These are phyloP conservation scores for Fusarium sulawesiense DNA, from an alignment of 2,329 filamentous ascomycete genomes.

Conservation along the genomic window DNA sequence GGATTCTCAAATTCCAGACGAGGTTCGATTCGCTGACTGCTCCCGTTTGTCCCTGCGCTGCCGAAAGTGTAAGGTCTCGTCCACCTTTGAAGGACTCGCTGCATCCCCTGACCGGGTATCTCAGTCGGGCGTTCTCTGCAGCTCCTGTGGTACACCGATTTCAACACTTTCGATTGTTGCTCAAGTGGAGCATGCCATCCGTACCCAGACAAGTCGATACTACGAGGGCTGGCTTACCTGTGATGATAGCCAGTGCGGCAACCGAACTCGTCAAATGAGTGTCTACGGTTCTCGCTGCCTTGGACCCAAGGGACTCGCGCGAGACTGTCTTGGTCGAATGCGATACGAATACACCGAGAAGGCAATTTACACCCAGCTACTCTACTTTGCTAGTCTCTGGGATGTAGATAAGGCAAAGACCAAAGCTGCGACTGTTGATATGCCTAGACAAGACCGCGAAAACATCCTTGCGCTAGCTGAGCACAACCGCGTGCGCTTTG, in stretches of 20 bases:
- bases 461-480: slow-evolving; percentile 79
- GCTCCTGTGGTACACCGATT: slow-evolving; percentile 73
- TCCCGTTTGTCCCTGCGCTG: slow-evolving; percentile 82
- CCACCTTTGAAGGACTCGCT: slow-evolving; percentile 81
- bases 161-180: slow-evolving; percentile 80
- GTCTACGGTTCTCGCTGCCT: slow-evolving; percentile 93
- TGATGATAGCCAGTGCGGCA: slow-evolving; percentile 87
- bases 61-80: slow-evolving; percentile 78
- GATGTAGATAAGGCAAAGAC: slow-evolving; percentile 85
- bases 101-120: slow-evolving; percentile 70
- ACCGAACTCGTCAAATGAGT: slow-evolving; percentile 88
- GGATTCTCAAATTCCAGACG: slow-evolving; percentile 93
- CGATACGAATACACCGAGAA: slow-evolving; percentile 88
- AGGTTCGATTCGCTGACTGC: slow-evolving; percentile 87
- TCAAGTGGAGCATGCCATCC: slow-evolving; percentile 87
- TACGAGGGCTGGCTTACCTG: slow-evolving; percentile 94
- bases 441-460: slow-evolving; percentile 67
- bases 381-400: slow-evolving; percentile 87
- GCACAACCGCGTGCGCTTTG: slow-evolving; percentile 84
- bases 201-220: slow-evolving; percentile 81
- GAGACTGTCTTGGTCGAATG: slow-evolving; percentile 89
- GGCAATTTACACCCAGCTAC: slow-evolving; percentile 91
- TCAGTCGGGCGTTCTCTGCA: slow-evolving; percentile 80
- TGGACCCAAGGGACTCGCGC: slow-evolving; percentile 84
- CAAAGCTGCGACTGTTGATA: slow-evolving; percentile 60